Percentiles rank a stretch among this genome's conserved stretches.
These are phyloP conservation scores for Phytophthora capsici DNA, from an alignment of 352 stramenopile genomes.

Conservation along the genomic window DNA sequence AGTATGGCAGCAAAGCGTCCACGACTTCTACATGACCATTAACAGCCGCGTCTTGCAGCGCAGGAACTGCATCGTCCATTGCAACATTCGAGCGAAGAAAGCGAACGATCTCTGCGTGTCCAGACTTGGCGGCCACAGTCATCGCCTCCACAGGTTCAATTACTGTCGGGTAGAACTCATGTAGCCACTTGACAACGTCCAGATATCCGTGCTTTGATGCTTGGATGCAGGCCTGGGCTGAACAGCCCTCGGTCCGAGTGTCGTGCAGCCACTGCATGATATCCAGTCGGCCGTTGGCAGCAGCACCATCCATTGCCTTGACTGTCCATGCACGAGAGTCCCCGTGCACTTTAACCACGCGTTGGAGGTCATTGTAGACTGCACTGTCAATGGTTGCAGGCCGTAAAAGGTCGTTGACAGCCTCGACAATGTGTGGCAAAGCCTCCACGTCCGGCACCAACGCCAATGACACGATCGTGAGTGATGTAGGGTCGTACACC, in stretches of 20 bases:
- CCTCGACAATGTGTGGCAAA: constrained; percentile 16
- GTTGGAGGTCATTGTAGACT: constrained; percentile 18
- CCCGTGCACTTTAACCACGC: constrained; percentile 9
- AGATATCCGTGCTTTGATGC: constrained; percentile 3
- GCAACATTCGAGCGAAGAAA: constrained; percentile 13
- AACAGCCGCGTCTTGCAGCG: constrained; percentile 6
- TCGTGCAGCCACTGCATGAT: constrained; percentile 20
- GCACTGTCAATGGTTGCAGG: constrained; percentile 17
- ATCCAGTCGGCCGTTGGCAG: constrained; percentile 14
- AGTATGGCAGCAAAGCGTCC: constrained; percentile 12
- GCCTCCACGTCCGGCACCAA: constrained; percentile 7
- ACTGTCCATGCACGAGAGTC: constrained; percentile 7
- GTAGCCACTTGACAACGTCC: constrained; percentile 24
- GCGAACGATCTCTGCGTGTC: constrained; percentile 7
- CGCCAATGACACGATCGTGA: constrained; percentile 9
- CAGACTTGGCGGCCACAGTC: constrained; percentile 8
- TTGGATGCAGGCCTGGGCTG: not conserved
- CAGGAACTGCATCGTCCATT: constrained; percentile 14
- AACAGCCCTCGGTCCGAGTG: constrained; percentile 13
- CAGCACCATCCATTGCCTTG: constrained; percentile 20
- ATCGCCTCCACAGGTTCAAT: constrained; percentile 13
- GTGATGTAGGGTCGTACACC: constrained; percentile 17
- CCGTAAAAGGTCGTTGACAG: constrained; percentile 15
- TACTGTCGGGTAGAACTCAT: constrained; percentile 6
- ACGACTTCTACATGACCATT: constrained; percentile 12